phyloP scores from a whole-genome alignment of 805 yeast genomes.

The Nakazawaea wickerhamii region DNA sequence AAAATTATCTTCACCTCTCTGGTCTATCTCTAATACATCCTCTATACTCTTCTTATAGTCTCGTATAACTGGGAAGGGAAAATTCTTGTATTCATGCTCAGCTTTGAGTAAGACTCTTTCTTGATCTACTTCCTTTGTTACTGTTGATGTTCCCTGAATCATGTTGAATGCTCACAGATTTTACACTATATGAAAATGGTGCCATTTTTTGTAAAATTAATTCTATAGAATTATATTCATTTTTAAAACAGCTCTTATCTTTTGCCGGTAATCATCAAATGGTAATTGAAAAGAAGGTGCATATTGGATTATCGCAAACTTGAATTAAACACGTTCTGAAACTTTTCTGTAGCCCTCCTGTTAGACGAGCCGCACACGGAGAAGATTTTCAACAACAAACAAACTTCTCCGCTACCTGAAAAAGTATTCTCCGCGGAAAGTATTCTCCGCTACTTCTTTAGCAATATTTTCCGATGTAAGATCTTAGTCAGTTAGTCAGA shows the following conservation, averaged over 20 bases:
- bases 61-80: constrained; percentile 18
- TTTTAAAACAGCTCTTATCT: background rate
- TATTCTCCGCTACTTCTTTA: too few species aligned
- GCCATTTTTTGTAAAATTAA: background rate
- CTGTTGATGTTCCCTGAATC: background rate
- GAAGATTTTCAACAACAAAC: too few species aligned
- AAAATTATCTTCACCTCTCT: constrained; percentile 24
- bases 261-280: too few species aligned
- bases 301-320: background rate
- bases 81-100: background rate
- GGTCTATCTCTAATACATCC: constrained; percentile 22
- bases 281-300: background rate
- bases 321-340: constrained; percentile 1
- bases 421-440: background rate
- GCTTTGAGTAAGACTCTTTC: background rate
- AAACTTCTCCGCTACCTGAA: background rate
- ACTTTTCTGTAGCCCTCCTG: background rate
- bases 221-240: background rate
- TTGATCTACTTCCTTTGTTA: background rate
- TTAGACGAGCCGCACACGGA: constrained; percentile 2
- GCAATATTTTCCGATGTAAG: background rate
- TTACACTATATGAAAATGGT: background rate
- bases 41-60: constrained; percentile 9
- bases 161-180: background rate
- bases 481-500: too few species aligned